Percentiles rank a stretch among this genome's conserved stretches.
Conservation (phyloP, 805 yeast species). For the Barnettozyma vustinii region DNA sequence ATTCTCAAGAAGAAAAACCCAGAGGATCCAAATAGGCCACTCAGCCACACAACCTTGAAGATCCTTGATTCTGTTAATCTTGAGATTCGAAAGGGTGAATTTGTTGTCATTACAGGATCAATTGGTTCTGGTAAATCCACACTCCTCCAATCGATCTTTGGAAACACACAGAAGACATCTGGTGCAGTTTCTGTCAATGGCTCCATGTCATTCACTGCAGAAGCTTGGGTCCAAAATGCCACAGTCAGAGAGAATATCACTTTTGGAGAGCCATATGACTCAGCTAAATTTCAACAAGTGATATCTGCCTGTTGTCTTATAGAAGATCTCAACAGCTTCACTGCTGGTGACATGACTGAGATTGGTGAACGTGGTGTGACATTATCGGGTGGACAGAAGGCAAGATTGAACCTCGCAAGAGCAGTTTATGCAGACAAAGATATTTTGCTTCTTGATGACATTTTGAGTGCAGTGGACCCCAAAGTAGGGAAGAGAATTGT, state of each 20-base stretch:
- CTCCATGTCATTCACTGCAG: too few relatives aligned
- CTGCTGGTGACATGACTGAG: slow-evolving; percentile 72
- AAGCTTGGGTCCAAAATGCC: slow-evolving; percentile 81
- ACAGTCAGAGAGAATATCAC: slow-evolving; percentile 68
- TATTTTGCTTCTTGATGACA: slow-evolving; percentile 56
- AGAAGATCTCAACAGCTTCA: slow-evolving; percentile 55
- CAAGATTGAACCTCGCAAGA: slow-evolving; percentile 60
- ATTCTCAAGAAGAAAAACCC: too few relatives aligned
- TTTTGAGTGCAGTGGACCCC: slow-evolving; percentile 70
- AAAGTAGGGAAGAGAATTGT: slow-evolving; percentile 74
- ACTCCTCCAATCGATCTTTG: too few relatives aligned
- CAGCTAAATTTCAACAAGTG: slow-evolving; percentile 47
- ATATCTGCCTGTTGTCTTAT: slow-evolving; percentile 65
- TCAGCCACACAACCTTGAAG: slow-evolving; percentile 7
- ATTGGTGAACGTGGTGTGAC: slow-evolving; percentile 84
- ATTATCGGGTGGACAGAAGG: slow-evolving; percentile 70
- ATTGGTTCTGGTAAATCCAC: slow-evolving; percentile 81
- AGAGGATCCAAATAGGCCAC: slow-evolving; percentile 5
- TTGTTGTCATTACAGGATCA: slow-evolving; percentile 67
- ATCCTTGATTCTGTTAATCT: slow-evolving; percentile 42
- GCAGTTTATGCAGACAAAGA: slow-evolving; percentile 62
- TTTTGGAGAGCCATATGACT: slow-evolving; percentile 56
- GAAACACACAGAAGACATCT: slow-evolving; percentile 52
- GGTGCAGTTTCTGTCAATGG: slow-evolving; percentile 55
- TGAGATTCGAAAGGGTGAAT: slow-evolving; percentile 55